Evolutionary conservation across 257 asterid genomes (phyloP), one percentile per base, ranked within the genome.

Genomic region (Scutellaria baicalensis): DNA sequence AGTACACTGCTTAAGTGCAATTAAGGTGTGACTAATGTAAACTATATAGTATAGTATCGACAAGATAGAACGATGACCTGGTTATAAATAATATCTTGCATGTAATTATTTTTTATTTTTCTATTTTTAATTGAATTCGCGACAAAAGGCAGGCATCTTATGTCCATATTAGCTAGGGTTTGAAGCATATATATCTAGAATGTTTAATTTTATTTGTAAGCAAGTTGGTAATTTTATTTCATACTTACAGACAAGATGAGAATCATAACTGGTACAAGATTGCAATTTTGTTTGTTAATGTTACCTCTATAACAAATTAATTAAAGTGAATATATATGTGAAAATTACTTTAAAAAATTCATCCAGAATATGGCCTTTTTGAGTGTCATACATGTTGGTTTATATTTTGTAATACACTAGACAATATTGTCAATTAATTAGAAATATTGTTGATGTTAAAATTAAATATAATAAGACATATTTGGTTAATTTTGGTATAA

Each of bases 81-180:
- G n/a, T 59, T 12, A 13, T 47, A 10, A 42, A 21, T 59, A 3
- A 9, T n/a, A 64, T 6, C 14, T 6, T 23, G 38, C 6, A 44
- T 14, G 10, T 23, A 17, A 16, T 18, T 47, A 35, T 3, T 45
- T 1, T 31, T 64, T 43, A 31, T 2, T 47, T 44, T 20, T 12
- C 8, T 31, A 16, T 33, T 49, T 54, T 3, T 51, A 21, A 51
- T 60, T 44, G 17, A 49, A 31, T 20, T 48, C 33, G 9, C 27
- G 80, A 66, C 77, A 65, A 70, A 55, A 56, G 43, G 84, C 65
- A 56, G 43, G 84, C 65, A 79, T 75, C 77, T 71, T 11, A 49
- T 43, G 55, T 14, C 44, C 58, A 47, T 33, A 72, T 64, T 42
- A n/a, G n/a, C n/a, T n/a, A 63, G 77, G 64, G 43, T 33, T 54